Evolutionary conservation across 179 eudicot species (phyloP).

Genomic region (Gypsophila paniculata): DNA sequence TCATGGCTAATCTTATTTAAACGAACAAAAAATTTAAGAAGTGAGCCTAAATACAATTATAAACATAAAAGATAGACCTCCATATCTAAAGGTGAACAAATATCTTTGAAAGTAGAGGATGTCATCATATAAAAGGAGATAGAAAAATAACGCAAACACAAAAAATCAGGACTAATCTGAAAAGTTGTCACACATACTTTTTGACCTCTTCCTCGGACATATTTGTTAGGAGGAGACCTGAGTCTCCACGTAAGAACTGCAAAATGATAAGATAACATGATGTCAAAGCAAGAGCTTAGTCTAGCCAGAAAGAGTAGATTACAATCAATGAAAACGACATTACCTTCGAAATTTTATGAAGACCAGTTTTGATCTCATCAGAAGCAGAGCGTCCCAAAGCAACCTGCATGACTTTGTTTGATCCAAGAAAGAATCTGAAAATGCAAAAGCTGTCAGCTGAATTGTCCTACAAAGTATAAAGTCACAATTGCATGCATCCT

Average conservation of each 20-base stretch:
- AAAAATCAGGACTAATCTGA: too few relatives aligned
- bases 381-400: conserved; percentile 79
- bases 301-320: not conserved
- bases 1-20: too few relatives aligned
- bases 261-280: conserved; percentile 1
- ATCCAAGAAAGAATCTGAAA: conserved; percentile 87
- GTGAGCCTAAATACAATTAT: too few relatives aligned
- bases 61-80: too few relatives aligned
- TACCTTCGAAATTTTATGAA: conserved; percentile 82
- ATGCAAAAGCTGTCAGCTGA: not conserved
- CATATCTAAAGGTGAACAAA: too few relatives aligned
- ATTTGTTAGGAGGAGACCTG: conserved; percentile 69
- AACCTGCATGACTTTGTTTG: conserved; percentile 96
- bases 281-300: conserved; percentile 7
- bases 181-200: conserved; percentile 55
- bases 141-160: too few relatives aligned
- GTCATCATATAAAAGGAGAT: too few relatives aligned
- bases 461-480: too few relatives aligned
- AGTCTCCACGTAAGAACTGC: conserved; percentile 74
- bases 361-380: conserved; percentile 66
- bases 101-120: too few relatives aligned
- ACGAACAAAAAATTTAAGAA: too few relatives aligned
- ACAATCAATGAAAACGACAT: not conserved
- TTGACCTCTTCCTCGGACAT: conserved; percentile 69
- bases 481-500: not conserved